Base-by-base conservation (phyloP, 805 yeast genomes). In the Zygosaccharomyces rouxii region DNA sequence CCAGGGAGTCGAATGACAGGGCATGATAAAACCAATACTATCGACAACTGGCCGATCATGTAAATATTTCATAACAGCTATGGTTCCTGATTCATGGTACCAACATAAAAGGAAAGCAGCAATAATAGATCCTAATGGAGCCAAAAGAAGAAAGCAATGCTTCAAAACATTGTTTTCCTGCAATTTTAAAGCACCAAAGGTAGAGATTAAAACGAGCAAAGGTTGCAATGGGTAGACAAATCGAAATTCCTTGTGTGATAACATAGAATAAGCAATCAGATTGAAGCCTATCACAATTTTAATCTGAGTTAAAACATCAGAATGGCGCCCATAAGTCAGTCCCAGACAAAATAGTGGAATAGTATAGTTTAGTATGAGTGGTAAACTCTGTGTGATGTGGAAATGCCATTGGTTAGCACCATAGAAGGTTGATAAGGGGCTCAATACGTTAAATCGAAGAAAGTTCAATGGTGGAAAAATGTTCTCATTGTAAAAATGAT, bases 1-100 rank as follows among this genome's bases (percentile, higher is more conserved):
- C 82, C 94, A 86, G 2, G 99, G 99, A 0, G 97, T 92, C 0
- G 98, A 90, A 66, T 94, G 99, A 59, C 99, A 94, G 0, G 99
- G 99, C 62, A 90, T 89, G 13, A 94, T 66, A 56, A 94, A 87
- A 0, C 97, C 96, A 25, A 90, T 68, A 1, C 85, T 74, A 7
- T 66, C 52, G 7, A 79, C 73, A 3, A 62, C 56, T 3, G 68
- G 58, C 29, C 71, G 63, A 19, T 66, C 51, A 35, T 81, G 73
- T 19, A 90, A 58, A 42, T 71, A 73, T 11, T 77, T 67, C 10
- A 85, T 74, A 0, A 89, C 83, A 33, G 77, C 81, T 13, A 90
- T 78, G 16, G 81, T 96, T 0, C 99, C 99, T 16, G 86, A 72
- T 68, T 94, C 99, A 61, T 94, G 92, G 30, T 80, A 67, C n/a